Evolutionary conservation across 2,329 filamentous ascomycete species (phyloP), one percentile per base, ranked within the genome.

Genomic region (Hypoxylon sp.): DNA sequence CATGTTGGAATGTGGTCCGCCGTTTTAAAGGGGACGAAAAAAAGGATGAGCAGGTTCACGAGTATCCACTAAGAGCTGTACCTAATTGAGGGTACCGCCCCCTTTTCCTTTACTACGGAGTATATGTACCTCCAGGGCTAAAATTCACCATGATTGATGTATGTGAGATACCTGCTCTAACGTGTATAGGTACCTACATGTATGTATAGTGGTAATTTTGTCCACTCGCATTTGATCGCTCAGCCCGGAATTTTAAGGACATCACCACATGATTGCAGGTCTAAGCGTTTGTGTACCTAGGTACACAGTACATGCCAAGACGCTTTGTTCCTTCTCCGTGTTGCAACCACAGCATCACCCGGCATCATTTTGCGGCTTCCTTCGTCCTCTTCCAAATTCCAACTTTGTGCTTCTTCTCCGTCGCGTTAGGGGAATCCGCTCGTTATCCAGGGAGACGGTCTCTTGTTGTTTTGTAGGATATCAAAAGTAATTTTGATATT

Each of bases 401-500:
- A 55, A 61, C 57, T 57, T 67, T 59, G 25, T 52, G 19, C 16
- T 51, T 46, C 47, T 25, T 53, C 47, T 53, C 39, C 25, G 39
- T 29, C 47, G 55, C 45, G 43, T 61, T 59, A 58, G 52, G 56
- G 56, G 60, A 41, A 66, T 67, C 57, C 67, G 63, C 45, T 69
- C 63, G 47, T 63, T 69, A 55, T 63, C 59, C 43, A 48, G 39
- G 55, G 51, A 63, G 65, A 50, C 55, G 43, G 55, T 25, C 50
- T 57, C 51, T 47, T 54, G 25, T 57, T 61, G 37, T 39, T 57
- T 34, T 60, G 23, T 41, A 55, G 52, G 16, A 65, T 69, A 61
- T 65, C 59, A 61, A 63, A 47, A 47, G 27, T 32, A 53, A 50
- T 56, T 56, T 65, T 63, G 68, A 68, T 61, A 64, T 68, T 65